Conservation (phyloP, 2,329 filamentous ascomycete genomes). For the Fulvia fulva region DNA sequence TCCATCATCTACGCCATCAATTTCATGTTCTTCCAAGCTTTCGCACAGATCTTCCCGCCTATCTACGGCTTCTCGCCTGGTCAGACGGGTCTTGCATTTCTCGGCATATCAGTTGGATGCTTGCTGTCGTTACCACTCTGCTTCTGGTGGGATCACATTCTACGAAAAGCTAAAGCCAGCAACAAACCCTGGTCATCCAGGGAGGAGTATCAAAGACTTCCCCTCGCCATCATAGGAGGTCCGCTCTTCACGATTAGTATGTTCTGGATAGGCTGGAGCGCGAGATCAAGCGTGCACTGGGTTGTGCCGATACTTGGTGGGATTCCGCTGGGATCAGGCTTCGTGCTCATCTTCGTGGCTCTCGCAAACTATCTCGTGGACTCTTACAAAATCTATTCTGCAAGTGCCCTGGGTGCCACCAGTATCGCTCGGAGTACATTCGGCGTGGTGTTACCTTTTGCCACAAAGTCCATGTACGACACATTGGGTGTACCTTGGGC, state of each 20-base stretch:
- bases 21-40: constrained; percentile 43
- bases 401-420: constrained; percentile 34
- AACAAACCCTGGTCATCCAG: constrained; percentile 49
- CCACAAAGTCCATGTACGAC: constrained; percentile 57
- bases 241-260: constrained; percentile 47
- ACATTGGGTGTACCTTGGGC: constrained; percentile 67
- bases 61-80: constrained; percentile 14
- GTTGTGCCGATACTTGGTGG: constrained; percentile 48
- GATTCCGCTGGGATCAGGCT: constrained; percentile 50
- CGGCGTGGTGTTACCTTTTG: constrained; percentile 50
- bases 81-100: constrained; percentile 15
- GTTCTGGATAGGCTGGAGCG: constrained; percentile 59
- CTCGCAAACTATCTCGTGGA: constrained; percentile 47
- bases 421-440: constrained; percentile 14
- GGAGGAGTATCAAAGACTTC: constrained; percentile 64
- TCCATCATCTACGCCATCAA: constrained; percentile 57
- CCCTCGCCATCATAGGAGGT: constrained; percentile 64
- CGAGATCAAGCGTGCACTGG: constrained; percentile 44
- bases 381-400: constrained; percentile 44
- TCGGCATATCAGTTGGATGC: constrained; percentile 13
- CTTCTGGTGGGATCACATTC: constrained; percentile 14
- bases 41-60: constrained; percentile 11
- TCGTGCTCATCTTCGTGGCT: constrained; percentile 46
- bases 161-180: constrained; percentile 7
- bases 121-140: constrained; percentile 5